Percentiles rank a stretch among this genome's conserved stretches.
Conservation (phyloP, 495 filamentous ascomycete genomes). For the Penicillium ucsense region DNA sequence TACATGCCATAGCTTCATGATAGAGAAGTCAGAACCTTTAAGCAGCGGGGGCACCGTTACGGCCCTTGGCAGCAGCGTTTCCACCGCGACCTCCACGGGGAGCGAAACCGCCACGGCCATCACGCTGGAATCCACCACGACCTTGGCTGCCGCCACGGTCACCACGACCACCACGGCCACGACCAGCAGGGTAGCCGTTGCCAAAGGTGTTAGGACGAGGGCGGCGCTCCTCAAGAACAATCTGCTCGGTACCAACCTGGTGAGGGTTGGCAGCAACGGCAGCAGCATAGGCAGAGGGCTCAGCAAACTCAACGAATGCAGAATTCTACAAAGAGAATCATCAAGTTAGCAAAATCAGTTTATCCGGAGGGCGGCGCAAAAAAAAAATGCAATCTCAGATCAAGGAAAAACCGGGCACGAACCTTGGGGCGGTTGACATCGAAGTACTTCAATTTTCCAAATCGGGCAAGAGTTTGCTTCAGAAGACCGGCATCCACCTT, state of each 20-base stretch:
- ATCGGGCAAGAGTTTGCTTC: conserved; percentile 52
- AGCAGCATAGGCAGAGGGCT: conserved; percentile 64
- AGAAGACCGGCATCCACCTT: conserved; percentile 65
- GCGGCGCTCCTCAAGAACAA: conserved; percentile 83
- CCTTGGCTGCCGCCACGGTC: conserved; percentile 56
- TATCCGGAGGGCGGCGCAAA: neutral
- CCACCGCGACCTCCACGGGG: neutral
- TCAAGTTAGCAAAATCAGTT: neutral
- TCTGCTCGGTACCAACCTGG: conserved; percentile 65
- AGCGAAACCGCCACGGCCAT: conserved; percentile 39
- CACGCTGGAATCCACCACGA: conserved; percentile 57
- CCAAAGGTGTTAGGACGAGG: conserved; percentile 58
- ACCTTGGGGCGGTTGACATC: conserved; percentile 90
- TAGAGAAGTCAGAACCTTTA: conserved; percentile 13
- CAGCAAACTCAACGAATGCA: conserved; percentile 89
- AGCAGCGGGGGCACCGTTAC: conserved; percentile 41
- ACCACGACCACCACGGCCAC: conserved; percentile 57
- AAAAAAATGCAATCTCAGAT: neutral
- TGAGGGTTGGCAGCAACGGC: conserved; percentile 82
- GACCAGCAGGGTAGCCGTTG: conserved; percentile 47
- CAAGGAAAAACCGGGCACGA: conserved; percentile 17
- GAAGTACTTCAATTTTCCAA: conserved; percentile 74
- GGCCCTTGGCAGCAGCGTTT: conserved; percentile 37
- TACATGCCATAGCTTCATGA: neutral
- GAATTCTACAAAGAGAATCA: conserved; percentile 56